phyloP scores from a whole-genome alignment of 441 rosid genomes.

The Jatropha multifida region DNA sequence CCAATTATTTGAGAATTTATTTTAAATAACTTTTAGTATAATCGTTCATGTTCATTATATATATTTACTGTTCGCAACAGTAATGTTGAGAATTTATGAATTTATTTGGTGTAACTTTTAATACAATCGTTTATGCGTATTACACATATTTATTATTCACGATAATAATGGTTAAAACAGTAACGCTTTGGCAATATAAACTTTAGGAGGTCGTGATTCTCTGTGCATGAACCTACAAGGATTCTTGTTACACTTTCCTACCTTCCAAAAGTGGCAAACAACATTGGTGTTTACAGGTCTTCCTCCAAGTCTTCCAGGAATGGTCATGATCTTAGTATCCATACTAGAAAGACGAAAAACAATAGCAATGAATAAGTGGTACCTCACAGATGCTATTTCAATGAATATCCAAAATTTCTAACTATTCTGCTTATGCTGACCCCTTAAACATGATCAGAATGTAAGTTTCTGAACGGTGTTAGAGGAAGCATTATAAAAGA shows the following conservation, averaged over 20 bases:
- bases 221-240: conserved; percentile 30
- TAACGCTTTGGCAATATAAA: too few species aligned
- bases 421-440: not conserved
- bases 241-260: conserved; percentile 28
- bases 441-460: not conserved
- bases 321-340: conserved; percentile 14
- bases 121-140: too few species aligned
- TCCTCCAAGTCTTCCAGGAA: conserved; percentile 4
- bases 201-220: not conserved
- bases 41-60: too few species aligned
- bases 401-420: not conserved
- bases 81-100: too few species aligned
- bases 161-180: too few species aligned
- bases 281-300: not conserved
- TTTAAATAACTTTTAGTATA: too few species aligned
- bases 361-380: conserved; percentile 12
- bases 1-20: too few species aligned
- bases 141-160: too few species aligned
- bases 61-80: too few species aligned
- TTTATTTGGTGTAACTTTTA: too few species aligned
- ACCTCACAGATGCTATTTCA: not conserved
- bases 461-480: not conserved
- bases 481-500: not conserved
- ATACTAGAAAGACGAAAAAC: conserved; percentile 23
- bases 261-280: conserved; percentile 17